A percentile compares a stretch with the other conserved stretches of the same genome.
These are phyloP conservation scores for Ceratobasidium sp. DNA, from an alignment of 1,284 basidiomycete genomes.

Conservation along the genomic window DNA sequence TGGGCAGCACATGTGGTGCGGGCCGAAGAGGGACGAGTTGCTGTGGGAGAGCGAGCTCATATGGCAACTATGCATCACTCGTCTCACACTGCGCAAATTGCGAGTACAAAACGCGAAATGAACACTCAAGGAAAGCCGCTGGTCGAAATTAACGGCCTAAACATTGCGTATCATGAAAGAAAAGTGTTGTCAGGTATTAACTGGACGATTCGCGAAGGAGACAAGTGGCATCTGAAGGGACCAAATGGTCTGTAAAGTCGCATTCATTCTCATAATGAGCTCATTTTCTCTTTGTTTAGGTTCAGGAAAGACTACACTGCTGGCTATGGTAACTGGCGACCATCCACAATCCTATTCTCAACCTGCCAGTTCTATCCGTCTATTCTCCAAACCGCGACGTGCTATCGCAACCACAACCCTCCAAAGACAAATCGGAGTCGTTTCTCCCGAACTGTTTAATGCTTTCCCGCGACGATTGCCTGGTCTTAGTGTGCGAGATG, in stretches of 20 bases:
- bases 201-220: constrained; percentile 83
- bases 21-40: constrained; percentile 63
- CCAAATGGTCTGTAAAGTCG: constrained; percentile 73
- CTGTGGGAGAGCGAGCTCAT: constrained; percentile 60
- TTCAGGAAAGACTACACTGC: constrained; percentile 93
- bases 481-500: constrained; percentile 76
- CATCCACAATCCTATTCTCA: constrained; percentile 94
- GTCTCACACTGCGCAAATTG: background rate
- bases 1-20: constrained; percentile 84
- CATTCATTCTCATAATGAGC: background rate
- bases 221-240: constrained; percentile 89
- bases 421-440: constrained; percentile 74
- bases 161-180: constrained; percentile 75
- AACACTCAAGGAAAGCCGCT: constrained; percentile 56
- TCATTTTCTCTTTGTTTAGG: constrained; percentile 59
- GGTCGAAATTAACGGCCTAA: constrained; percentile 71
- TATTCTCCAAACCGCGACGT: constrained; percentile 78
- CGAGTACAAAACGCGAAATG: constrained; percentile 1
- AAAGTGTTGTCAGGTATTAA: constrained; percentile 76
- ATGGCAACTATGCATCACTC: constrained; percentile 37
- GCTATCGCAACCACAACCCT: constrained; percentile 67
- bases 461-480: constrained; percentile 82
- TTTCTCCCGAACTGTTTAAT: constrained; percentile 90
- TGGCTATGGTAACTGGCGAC: constrained; percentile 92
- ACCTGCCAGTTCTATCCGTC: constrained; percentile 62